These are phyloP conservation scores for Wickerhamomyces pijperi DNA, from an alignment of 805 yeast species.

Conservation along the genomic window DNA sequence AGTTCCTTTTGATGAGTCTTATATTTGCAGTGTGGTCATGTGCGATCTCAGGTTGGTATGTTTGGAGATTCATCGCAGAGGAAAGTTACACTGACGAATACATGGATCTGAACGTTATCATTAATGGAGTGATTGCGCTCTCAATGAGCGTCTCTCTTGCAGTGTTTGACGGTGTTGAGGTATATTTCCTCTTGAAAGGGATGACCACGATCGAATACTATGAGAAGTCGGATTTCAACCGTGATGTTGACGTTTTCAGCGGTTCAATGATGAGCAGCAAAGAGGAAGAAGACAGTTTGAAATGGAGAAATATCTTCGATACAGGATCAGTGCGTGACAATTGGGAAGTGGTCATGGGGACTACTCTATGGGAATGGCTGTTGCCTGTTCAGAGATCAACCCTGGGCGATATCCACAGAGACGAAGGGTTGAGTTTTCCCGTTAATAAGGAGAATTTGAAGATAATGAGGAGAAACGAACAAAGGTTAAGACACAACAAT, in stretches of 20 bases:
- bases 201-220: slow-evolving; percentile 75
- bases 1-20: slow-evolving; percentile 49
- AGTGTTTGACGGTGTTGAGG: slow-evolving; percentile 44
- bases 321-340: slow-evolving; percentile 47
- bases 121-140: slow-evolving; percentile 43
- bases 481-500: slow-evolving; percentile 5
- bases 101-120: slow-evolving; percentile 47
- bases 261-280: slow-evolving; percentile 20
- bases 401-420: slow-evolving; percentile 19
- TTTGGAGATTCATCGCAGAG: slow-evolving; percentile 37
- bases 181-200: slow-evolving; percentile 51
- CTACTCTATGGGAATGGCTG: slow-evolving; percentile 52
- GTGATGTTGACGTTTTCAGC: slow-evolving; percentile 26
- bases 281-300: slow-evolving; percentile 31
- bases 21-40: slow-evolving; percentile 34
- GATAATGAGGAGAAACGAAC: slow-evolving; percentile 32
- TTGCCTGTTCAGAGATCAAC: slow-evolving; percentile 38
- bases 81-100: slow-evolving; percentile 28
- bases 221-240: slow-evolving; percentile 37
- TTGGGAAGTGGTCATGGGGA: slow-evolving; percentile 70
- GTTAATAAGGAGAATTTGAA: slow-evolving; percentile 31
- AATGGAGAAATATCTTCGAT: slow-evolving; percentile 63
- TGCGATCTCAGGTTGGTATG: slow-evolving; percentile 25
- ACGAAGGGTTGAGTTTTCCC: slow-evolving; percentile 42
- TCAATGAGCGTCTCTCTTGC: slow-evolving; percentile 45